Conservation (phyloP, 2,329 filamentous ascomycete species). For the Alternaria sp. region DNA sequence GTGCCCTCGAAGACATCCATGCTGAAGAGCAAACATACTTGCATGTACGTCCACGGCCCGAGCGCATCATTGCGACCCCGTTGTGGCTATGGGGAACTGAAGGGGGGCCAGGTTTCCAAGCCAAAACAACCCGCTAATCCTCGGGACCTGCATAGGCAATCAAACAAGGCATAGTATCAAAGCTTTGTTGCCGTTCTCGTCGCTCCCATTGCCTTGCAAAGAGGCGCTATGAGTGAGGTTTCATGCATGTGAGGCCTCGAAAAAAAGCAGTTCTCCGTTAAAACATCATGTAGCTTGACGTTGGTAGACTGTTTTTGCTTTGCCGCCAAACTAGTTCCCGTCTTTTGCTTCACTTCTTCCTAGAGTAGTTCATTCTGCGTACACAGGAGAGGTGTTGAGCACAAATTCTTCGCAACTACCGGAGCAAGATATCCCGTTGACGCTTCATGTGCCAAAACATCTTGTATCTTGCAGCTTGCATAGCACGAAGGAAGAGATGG, state of each 20-base stretch:
- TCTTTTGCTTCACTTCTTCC: background rate
- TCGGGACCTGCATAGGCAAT: background rate
- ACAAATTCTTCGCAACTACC: background rate
- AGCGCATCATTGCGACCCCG: background rate
- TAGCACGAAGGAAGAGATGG: background rate
- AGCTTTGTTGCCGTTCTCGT: conserved; percentile 7
- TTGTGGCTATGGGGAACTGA: background rate
- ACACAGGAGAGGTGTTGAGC: background rate
- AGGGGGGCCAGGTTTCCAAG: background rate
- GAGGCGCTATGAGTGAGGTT: background rate
- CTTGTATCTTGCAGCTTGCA: background rate
- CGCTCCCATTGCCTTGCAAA: background rate
- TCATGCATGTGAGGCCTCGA: background rate
- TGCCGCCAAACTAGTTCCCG: background rate
- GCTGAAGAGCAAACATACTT: conserved; percentile 10
- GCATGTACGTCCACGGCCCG: background rate
- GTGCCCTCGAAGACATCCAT: background rate
- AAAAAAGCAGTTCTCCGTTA: background rate
- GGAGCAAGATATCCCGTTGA: background rate
- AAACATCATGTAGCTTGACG: background rate
- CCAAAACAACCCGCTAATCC: background rate
- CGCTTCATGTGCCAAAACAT: background rate
- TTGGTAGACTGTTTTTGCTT: background rate
- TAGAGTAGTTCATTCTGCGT: background rate
- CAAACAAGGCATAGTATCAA: background rate